phyloP scores from a whole-genome alignment of 257 asterid genomes.

The Jasminum sambac region DNA sequence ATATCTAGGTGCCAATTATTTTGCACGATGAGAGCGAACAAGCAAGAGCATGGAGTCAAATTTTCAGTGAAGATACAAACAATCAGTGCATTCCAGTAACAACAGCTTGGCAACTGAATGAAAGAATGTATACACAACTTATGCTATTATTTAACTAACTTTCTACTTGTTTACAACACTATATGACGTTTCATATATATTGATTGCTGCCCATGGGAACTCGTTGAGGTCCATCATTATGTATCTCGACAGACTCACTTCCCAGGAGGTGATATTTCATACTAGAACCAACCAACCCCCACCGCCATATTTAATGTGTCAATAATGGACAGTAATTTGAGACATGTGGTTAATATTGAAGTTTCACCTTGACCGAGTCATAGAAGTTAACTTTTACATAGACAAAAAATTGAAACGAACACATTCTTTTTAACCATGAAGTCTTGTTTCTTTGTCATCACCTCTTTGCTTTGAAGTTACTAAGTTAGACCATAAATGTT shows the following conservation, averaged over 20 bases:
- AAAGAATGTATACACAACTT: constrained; percentile 68
- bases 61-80: constrained; percentile 84
- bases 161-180: not conserved
- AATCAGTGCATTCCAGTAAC: constrained; percentile 89
- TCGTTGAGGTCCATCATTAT: constrained; percentile 94
- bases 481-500: too few species aligned
- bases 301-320: too few species aligned
- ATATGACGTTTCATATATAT: constrained; percentile 42
- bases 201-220: constrained; percentile 99
- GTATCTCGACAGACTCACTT: constrained; percentile 93
- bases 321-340: too few species aligned
- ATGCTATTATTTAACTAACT: not conserved
- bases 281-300: too few species aligned
- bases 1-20: constrained; percentile 90
- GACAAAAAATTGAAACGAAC: too few species aligned
- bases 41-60: constrained; percentile 84
- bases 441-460: not conserved
- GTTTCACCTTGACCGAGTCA: too few species aligned
- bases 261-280: constrained; percentile 72
- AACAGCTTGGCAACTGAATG: constrained; percentile 97
- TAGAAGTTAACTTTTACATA: too few species aligned
- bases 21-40: constrained; percentile 80
- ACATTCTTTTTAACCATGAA: too few species aligned
- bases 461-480: not conserved
- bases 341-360: too few species aligned